Percentiles rank a stretch among this genome's conserved stretches.
These are phyloP conservation scores for Rhododendron henanense DNA, from an alignment of 148 eudicot species.

Conservation along the genomic window DNA sequence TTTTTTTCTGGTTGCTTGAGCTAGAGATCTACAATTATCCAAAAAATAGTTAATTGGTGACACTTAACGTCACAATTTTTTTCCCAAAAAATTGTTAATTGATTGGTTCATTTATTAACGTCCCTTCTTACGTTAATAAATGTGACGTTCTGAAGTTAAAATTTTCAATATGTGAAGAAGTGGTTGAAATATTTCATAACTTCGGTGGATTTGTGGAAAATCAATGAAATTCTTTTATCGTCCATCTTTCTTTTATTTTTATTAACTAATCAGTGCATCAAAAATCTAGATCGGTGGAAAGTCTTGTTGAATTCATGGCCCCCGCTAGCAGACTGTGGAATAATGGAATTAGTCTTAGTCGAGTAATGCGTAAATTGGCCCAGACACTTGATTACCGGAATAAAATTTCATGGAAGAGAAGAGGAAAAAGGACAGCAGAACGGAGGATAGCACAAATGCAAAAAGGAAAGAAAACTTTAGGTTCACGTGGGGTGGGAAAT, in stretches of 20 bases:
- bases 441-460: not conserved
- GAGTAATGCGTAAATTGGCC: not conserved
- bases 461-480: not conserved
- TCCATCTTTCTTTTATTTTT: not conserved
- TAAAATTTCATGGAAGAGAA: not conserved
- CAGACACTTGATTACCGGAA: not conserved
- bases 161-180: not conserved
- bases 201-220: not conserved
- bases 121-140: not conserved
- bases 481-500: conserved; percentile 16
- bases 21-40: not conserved
- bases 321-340: no score
- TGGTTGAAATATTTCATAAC: not conserved
- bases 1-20: not conserved
- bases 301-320: not conserved
- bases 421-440: not conserved
- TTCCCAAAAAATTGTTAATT: no score
- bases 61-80: not conserved
- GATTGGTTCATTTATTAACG: not conserved
- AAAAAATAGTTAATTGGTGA: not conserved
- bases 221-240: not conserved
- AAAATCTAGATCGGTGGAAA: not conserved
- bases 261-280: not conserved
- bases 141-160: not conserved
- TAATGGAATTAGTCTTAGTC: no score